A percentile compares a stretch with the other conserved stretches of the same genome.
Evolutionary conservation across 2,329 filamentous ascomycete genomes (phyloP).

Genomic region (Didymella lethalis): DNA sequence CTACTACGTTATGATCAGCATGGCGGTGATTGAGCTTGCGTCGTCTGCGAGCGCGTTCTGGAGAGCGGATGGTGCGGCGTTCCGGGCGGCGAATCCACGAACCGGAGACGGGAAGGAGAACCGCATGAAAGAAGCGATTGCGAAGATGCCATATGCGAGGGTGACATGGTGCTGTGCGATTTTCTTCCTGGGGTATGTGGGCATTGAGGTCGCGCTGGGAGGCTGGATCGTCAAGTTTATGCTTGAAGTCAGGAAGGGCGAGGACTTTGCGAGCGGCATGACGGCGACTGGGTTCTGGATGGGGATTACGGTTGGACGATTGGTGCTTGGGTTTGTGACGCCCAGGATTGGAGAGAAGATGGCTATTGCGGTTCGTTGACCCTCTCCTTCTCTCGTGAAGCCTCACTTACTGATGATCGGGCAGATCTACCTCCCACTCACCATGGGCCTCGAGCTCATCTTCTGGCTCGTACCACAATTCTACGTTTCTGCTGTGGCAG

Average conservation of each 20-base stretch:
- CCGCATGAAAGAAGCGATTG: constrained; percentile 61
- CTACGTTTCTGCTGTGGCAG: constrained; percentile 74
- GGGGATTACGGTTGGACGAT: constrained; percentile 76
- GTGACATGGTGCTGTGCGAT: constrained; percentile 76
- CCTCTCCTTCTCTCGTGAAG: constrained; percentile 24
- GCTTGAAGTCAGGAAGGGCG: constrained; percentile 75
- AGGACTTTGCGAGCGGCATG: constrained; percentile 75
- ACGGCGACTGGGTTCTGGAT: constrained; percentile 85
- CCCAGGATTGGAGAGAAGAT: constrained; percentile 75
- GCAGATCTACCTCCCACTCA: constrained; percentile 68
- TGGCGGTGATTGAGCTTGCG: constrained; percentile 64
- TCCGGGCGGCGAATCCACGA: constrained; percentile 61
- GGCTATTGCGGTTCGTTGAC: constrained; percentile 53
- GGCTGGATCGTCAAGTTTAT: constrained; percentile 87
- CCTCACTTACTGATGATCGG: neutral
- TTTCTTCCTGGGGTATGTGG: constrained; percentile 82
- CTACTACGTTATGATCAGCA: constrained; percentile 76
- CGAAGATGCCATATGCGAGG: constrained; percentile 54
- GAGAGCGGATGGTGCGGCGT: constrained; percentile 65
- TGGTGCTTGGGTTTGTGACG: constrained; percentile 79
- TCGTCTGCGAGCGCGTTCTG: constrained; percentile 68
- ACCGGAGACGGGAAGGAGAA: constrained; percentile 57
- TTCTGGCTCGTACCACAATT: constrained; percentile 86
- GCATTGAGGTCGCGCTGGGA: constrained; percentile 76
- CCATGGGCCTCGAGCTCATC: constrained; percentile 71